phyloP scores from a whole-genome alignment of 2,329 filamentous ascomycete genomes.

The Colletotrichum gloeosporioides region DNA sequence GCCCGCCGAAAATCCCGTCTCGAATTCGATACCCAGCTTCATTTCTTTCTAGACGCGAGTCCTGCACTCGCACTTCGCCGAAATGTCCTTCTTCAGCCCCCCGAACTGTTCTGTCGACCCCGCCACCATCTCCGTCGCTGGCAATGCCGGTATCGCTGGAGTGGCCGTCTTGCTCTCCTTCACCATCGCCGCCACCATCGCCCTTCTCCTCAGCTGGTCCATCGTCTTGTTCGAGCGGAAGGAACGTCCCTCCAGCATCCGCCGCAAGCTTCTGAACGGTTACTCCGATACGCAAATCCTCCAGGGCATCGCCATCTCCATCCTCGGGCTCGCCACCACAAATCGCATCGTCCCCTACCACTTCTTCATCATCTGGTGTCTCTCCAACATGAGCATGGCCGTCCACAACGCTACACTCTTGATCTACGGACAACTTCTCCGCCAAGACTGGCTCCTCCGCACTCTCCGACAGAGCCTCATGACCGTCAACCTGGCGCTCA shows the following conservation, averaged over 20 bases:
- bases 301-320: slow-evolving; percentile 72
- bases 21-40: background rate
- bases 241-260: slow-evolving; percentile 55
- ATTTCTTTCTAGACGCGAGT: background rate
- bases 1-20: background rate
- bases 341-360: slow-evolving; percentile 67
- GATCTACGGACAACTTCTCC: slow-evolving; percentile 70
- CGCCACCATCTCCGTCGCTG: slow-evolving; percentile 45
- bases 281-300: slow-evolving; percentile 74
- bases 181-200: slow-evolving; percentile 66
- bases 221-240: slow-evolving; percentile 62
- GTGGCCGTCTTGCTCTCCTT: slow-evolving; percentile 68
- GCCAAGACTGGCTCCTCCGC: slow-evolving; percentile 68
- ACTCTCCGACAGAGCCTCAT: slow-evolving; percentile 72
- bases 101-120: background rate
- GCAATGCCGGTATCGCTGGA: slow-evolving; percentile 64
- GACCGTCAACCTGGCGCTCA: slow-evolving; percentile 67
- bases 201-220: slow-evolving; percentile 58
- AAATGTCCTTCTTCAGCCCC: background rate
- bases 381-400: slow-evolving; percentile 67
- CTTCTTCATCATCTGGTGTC: slow-evolving; percentile 75
- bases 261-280: slow-evolving; percentile 68
- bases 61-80: no score
- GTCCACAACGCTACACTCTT: slow-evolving; percentile 70
- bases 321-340: slow-evolving; percentile 65